Evolutionary conservation across 1,284 basidiomycete genomes (phyloP), one percentile per base, ranked within the genome.

Genomic region (Paramarasmius palmivorus): DNA sequence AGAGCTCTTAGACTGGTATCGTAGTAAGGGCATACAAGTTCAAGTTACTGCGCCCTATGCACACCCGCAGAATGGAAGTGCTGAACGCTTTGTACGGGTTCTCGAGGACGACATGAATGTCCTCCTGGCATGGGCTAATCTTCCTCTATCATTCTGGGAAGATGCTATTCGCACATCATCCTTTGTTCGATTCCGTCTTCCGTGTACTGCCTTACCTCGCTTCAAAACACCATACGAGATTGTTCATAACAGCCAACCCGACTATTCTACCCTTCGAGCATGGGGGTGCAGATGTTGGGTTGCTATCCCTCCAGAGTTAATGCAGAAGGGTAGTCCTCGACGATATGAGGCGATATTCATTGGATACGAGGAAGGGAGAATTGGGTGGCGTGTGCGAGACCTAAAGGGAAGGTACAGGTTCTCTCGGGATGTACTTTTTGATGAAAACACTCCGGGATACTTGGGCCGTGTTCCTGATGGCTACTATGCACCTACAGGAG

Each of bases 1-100:
- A 1, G 45, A 40, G 7, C 26, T 52, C 2, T 0, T 12, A 0
- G 22, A 26, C 0, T 55, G 29, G 4, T 51, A 49, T 19, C 4
- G 14, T 0, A 17, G 12, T 2, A 15, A 36, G n/a, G 53, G 53
- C 1, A 49, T 54, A 22, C 14, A 22, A 12, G 26, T 29, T 14
- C 48, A 50, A 23, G 1, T 19, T 9, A 54, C 53, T 4, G 53
- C 48, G 2, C 61, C 67, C 0, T 65, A 70, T 57, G 59, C 63
- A 0, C 67, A 68, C 46, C 54, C 59, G 12, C 63, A 69, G 50
- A 73, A 73, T 57, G 67, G 73, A 0, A 65, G 66, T 19, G 61
- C 63, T 7, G 69, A 75, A 57, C 54, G 63, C 0, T 59, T 66
- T 26, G 67, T 72, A 45, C 42, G 65, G 0, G 68, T 65, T 0